These are phyloP conservation scores for Triticum turgidum DNA, from an alignment of 176 grass and related monocot genomes.

Conservation along the genomic window DNA sequence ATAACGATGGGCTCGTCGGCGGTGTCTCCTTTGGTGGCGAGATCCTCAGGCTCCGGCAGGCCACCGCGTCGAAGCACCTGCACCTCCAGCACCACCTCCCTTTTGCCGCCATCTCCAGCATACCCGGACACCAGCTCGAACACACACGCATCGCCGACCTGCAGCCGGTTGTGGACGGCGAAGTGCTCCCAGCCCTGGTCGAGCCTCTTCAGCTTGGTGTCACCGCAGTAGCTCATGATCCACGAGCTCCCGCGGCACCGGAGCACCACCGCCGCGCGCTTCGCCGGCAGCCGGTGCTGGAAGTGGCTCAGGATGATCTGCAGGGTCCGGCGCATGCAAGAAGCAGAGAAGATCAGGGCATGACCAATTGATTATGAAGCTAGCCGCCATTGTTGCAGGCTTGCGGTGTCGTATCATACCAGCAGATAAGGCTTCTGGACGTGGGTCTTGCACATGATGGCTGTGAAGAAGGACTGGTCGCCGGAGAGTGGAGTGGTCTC, in stretches of 20 bases:
- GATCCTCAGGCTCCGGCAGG: conserved; percentile 17
- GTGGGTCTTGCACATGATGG: conserved; percentile 16
- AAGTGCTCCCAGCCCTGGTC: conserved; percentile 34
- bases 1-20: conserved; percentile 32
- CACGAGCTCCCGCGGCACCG: conserved; percentile 11
- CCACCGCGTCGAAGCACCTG: conserved; percentile 40
- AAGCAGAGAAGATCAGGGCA: background rate
- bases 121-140: background rate
- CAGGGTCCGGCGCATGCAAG: background rate
- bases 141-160: background rate
- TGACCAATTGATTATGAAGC: background rate
- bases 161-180: conserved; percentile 25
- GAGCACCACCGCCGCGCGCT: background rate
- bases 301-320: conserved; percentile 21
- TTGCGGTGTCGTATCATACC: background rate
- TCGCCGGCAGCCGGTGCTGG: conserved; percentile 23
- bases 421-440: conserved; percentile 8
- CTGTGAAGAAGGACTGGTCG: conserved; percentile 30
- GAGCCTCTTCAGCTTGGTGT: conserved; percentile 10
- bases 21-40: conserved; percentile 19
- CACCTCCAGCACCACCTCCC: conserved; percentile 27
- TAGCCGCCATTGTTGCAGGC: background rate
- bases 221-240: conserved; percentile 30
- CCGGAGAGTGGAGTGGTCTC: conserved; percentile 33
- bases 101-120: background rate